phyloP scores from a whole-genome alignment of 805 yeast species.

The Blastobotrys attinorum region DNA sequence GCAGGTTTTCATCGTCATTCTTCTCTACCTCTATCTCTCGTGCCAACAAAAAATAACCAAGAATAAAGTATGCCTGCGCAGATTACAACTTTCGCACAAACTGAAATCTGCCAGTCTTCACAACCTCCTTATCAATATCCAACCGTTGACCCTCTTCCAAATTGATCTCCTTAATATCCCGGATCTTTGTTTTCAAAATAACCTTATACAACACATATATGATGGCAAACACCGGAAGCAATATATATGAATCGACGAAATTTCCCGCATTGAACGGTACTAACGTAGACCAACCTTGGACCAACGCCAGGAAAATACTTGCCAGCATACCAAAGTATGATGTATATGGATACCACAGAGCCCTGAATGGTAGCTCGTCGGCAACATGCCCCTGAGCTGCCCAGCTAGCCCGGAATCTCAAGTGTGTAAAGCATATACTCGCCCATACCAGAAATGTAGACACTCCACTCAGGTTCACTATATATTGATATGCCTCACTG shows the following conservation, averaged over 20 bases:
- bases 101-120: too few relatives aligned
- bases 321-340: slow-evolving; percentile 43
- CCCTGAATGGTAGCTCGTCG: slow-evolving; percentile 45
- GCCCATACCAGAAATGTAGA: slow-evolving; percentile 67
- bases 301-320: slow-evolving; percentile 45
- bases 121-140: slow-evolving; percentile 27
- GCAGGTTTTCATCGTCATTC: too few relatives aligned
- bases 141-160: slow-evolving; percentile 35
- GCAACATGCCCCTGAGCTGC: slow-evolving; percentile 32
- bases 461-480: slow-evolving; percentile 57
- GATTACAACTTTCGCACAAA: too few relatives aligned
- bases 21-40: too few relatives aligned
- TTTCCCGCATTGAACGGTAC: slow-evolving; percentile 50
- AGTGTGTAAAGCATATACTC: slow-evolving; percentile 45
- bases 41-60: too few relatives aligned
- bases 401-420: slow-evolving; percentile 49
- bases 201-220: slow-evolving; percentile 32
- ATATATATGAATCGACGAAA: slow-evolving; percentile 54
- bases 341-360: slow-evolving; percentile 44
- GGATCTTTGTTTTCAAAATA: slow-evolving; percentile 35
- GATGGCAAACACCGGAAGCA: slow-evolving; percentile 50
- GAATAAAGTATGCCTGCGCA: too few relatives aligned
- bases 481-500: slow-evolving; percentile 49
- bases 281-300: slow-evolving; percentile 62
- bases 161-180: slow-evolving; percentile 33